Evolutionary conservation across 2,329 filamentous ascomycete genomes (phyloP).

Genomic region (Calonectria henricotiae): DNA sequence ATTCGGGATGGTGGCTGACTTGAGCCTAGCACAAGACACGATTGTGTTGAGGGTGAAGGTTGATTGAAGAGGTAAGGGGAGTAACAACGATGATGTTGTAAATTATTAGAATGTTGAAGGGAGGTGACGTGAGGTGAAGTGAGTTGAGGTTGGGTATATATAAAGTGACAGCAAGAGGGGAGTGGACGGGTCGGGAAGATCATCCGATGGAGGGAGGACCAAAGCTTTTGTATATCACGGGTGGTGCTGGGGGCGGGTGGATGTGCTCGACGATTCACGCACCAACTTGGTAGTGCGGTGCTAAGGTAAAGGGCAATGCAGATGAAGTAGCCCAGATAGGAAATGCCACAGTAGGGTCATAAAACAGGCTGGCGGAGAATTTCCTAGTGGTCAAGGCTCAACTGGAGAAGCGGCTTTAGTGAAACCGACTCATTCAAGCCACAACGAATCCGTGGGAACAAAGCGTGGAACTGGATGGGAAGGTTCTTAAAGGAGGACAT

Average conservation of each 20-base stretch:
- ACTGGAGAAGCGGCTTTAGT: constrained; percentile 52
- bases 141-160: constrained; percentile 31
- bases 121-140: constrained; percentile 4
- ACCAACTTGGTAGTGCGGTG: constrained; percentile 44
- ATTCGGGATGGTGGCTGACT: constrained; percentile 7
- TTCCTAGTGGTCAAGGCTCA: constrained; percentile 51
- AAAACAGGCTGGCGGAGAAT: constrained; percentile 51
- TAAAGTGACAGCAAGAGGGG: constrained; percentile 18
- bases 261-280: constrained; percentile 47
- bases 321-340: constrained; percentile 60
- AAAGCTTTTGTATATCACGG: constrained; percentile 56
- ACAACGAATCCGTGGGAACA: constrained; percentile 50
- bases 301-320: constrained; percentile 55
- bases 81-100: neutral
- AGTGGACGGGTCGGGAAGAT: constrained; percentile 38
- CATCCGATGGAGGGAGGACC: constrained; percentile 46
- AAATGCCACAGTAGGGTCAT: constrained; percentile 57
- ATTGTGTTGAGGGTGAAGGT: neutral
- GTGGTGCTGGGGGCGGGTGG: constrained; percentile 50
- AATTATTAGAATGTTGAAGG: constrained; percentile 21
- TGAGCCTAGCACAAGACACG: constrained; percentile 10
- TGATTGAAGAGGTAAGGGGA: neutral
- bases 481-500: constrained; percentile 47
- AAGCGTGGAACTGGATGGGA: constrained; percentile 49
- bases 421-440: constrained; percentile 53